Base-by-base conservation (phyloP, 208 protist species). In the Acanthamoeba castellanii region DNA sequence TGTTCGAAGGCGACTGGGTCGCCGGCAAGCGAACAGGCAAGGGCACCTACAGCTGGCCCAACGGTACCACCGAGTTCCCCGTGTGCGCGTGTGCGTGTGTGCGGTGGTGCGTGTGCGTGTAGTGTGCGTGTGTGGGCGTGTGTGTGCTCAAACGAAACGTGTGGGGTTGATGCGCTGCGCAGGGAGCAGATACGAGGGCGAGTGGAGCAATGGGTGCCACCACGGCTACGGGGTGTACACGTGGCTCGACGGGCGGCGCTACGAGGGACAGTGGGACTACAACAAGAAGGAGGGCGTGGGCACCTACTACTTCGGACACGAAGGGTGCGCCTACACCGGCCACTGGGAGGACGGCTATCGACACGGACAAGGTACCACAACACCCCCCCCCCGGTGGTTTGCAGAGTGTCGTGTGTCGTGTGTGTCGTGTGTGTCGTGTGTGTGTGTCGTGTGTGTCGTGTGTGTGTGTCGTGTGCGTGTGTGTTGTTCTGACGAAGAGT, bases 1-100 rank as follows among this genome's bases (percentile, higher is more conserved):
- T 94, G 18, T 94, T 70, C 27, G 91, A 94, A 34, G 91, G 91
- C 66, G 72, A 94, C 45, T 94, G 61, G 61, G 45, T 94, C 45
- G 50, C 34, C 50, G 91, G 91, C 52, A 94, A 85, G 52, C 61
- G 91, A 25, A 78, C 61, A 7, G 91, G 91, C 45, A 78, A 87
- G 72, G 91, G 91, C 42, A 61, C 30, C 2, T 94, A 94, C 91
- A 52, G 50, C 45, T 94, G 88, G 88, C 88, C 88, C 25, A 93
- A 93, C 37, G 88, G 88, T 93, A 76, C 72, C 7, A 70, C 20
- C 27, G 8, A 3, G 11, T 70, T 18, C 8, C 5, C 64, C 64
- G 6, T 70, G 9, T 50, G 7, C 25, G 16, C 34, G 5, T 4
- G 22, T 66, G 3, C 4, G 61, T 66, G 9, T 91, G 32, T 91